These are phyloP conservation scores for Tricholoma matsutake DNA, from an alignment of 768 basidiomycete genomes.

Conservation along the genomic window DNA sequence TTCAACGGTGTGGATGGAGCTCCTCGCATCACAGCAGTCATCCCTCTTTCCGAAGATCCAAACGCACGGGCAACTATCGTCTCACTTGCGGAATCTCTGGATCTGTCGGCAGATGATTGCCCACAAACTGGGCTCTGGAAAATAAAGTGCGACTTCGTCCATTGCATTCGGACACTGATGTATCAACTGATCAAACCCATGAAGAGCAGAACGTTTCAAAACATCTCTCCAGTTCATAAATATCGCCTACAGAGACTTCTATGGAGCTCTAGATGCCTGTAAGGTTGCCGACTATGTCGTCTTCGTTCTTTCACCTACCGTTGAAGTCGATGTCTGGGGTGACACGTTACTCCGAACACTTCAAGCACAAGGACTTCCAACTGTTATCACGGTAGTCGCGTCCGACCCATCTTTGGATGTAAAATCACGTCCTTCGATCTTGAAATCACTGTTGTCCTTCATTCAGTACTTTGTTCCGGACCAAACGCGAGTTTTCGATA, in stretches of 20 bases:
- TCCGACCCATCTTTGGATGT: conserved; percentile 49
- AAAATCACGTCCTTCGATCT: conserved; percentile 63
- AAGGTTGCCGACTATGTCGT: conserved; percentile 90
- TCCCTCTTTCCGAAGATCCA: conserved; percentile 77
- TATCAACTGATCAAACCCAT: conserved; percentile 4
- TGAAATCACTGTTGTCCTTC: conserved; percentile 92
- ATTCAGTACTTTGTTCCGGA: conserved; percentile 91
- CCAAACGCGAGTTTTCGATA: conserved; percentile 73
- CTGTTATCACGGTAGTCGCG: conserved; percentile 72
- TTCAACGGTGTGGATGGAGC: conserved; percentile 76
- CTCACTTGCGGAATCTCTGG: conserved; percentile 59
- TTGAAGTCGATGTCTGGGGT: conserved; percentile 84
- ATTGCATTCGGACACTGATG: not conserved
- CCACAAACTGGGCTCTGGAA: conserved; percentile 58
- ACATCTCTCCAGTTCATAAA: conserved; percentile 87
- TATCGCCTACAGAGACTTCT: conserved; percentile 68
- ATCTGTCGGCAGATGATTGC: conserved; percentile 49
- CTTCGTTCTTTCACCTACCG: conserved; percentile 72
- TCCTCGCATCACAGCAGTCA: conserved; percentile 83
- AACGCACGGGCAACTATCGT: conserved; percentile 46
- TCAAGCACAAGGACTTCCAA: conserved; percentile 88
- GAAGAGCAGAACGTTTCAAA: conserved; percentile 85
- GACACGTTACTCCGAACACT: conserved; percentile 85
- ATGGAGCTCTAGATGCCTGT: conserved; percentile 78
- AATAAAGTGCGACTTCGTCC: conserved; percentile 51